Evolutionary conservation across 139 green algal species (phyloP).

Genomic region (Chlamydomonas sp.): DNA sequence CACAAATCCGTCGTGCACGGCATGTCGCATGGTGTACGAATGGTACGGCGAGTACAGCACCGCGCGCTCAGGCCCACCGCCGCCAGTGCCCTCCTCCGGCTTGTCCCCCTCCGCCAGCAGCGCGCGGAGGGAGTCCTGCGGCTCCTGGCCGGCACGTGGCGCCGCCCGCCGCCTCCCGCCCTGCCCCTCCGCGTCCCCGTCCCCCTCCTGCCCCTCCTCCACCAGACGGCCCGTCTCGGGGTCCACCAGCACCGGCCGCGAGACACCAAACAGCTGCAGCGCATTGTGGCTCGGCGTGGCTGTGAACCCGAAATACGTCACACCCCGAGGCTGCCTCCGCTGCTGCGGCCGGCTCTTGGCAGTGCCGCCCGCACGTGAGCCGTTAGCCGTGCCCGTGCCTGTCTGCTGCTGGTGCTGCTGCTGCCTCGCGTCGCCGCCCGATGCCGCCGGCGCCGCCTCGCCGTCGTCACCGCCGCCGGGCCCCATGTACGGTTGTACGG

Average conservation of each 20-base stretch:
- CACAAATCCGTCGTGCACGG: conserved; percentile 46
- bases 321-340: conserved; percentile 20
- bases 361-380: neutral
- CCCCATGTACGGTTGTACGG: neutral
- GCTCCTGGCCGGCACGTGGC: neutral
- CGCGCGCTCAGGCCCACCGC: neutral
- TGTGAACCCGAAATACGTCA: conserved; percentile 58
- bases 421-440: neutral
- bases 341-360: neutral
- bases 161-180: neutral
- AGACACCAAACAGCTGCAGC: conserved; percentile 57
- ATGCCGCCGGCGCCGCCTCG: neutral
- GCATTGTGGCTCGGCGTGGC: conserved; percentile 50
- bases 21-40: conserved; percentile 41
- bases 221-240: neutral
- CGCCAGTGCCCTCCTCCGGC: neutral
- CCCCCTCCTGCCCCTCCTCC: neutral
- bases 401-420: neutral
- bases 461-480: neutral
- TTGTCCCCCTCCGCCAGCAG: neutral
- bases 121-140: neutral
- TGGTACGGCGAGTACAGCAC: conserved; percentile 47
- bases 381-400: neutral
- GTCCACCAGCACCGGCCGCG: conserved; percentile 22
- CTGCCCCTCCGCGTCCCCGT: neutral